Base-by-base conservation (phyloP, 257 asterid species). In the Echites panduratus region DNA sequence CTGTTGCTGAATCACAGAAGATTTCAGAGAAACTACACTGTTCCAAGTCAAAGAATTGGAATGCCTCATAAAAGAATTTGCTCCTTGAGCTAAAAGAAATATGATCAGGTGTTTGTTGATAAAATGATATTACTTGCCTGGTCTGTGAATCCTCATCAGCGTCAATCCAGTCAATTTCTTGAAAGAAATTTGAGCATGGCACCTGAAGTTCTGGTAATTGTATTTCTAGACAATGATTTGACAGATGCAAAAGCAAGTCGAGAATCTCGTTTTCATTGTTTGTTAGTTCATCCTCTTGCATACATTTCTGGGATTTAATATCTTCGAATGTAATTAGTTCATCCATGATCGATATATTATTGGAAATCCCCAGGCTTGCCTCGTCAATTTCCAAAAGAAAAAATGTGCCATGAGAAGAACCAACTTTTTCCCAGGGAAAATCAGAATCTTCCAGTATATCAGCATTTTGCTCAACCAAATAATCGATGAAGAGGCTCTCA, bases 361-460 rank as follows among this genome's bases (percentile, higher is more conserved):
- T 84, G 63, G 69, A 78, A 73, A 82, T 77, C 68, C 79, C 84
- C 78, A 85, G 76, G 76, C 84, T 72, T 71, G 87, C 89, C 81
- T 80, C 85, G 44, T 85, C 84, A 73, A 88, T 84, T 84, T 90
- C 97, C 77, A 88, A 84, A 76, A 80, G 89, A 71, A 90, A 96
- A 83, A 94, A 88, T 48, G 71, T 38, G 56, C 66, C 65, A 45
- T 49, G 61, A 68, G 74, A 68, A 78, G 82, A 73, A 67, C 53
- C 69, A 68, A 26, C 65, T 70, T 77, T 75, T 68, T 84, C 93
- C 77, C 74, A 78, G 78, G 73, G 68, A 53, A 78, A 78, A 79
- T 79, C 85, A 82, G 80, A 80, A 80, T 85, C 89, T 84, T 88
- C 92, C 70, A 79, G 65, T 57, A 72, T 49, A 84, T 85, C 83